Conservation (phyloP, 768 basidiomycete genomes). For the Lepiota venenata region DNA sequence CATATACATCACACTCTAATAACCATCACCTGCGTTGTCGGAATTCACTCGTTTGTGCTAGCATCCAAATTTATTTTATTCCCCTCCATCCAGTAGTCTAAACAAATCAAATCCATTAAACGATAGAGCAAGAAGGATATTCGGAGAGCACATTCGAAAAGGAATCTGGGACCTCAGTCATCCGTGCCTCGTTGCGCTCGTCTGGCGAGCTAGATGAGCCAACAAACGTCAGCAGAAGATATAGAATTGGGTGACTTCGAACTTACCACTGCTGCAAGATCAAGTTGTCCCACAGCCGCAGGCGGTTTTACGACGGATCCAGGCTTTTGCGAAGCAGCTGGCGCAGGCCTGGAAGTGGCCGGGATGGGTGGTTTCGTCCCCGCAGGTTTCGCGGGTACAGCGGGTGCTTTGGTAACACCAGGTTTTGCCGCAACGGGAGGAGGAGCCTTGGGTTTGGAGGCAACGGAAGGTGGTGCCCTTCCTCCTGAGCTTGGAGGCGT, state of each 20-base stretch:
- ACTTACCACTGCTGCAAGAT: slow-evolving; percentile 82
- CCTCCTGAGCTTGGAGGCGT: slow-evolving; percentile 46
- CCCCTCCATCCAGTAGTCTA: background rate
- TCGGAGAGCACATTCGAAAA: background rate
- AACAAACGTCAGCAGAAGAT: background rate
- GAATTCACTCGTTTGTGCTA: background rate
- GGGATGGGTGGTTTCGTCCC: slow-evolving; percentile 60
- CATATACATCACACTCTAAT: background rate
- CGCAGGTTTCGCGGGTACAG: slow-evolving; percentile 30
- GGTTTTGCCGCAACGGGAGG: slow-evolving; percentile 54
- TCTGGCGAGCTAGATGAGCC: slow-evolving; percentile 58
- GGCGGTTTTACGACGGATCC: slow-evolving; percentile 38
- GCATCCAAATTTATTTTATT: slow-evolving; percentile 2
- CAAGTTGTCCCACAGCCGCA: slow-evolving; percentile 58
- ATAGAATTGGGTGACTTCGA: slow-evolving; percentile 3
- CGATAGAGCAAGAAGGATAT: background rate
- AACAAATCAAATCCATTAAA: background rate
- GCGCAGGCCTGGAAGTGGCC: slow-evolving; percentile 47
- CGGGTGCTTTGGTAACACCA: slow-evolving; percentile 44
- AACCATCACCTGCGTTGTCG: background rate
- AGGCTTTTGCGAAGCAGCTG: slow-evolving; percentile 34
- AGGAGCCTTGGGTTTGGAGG: slow-evolving; percentile 68
- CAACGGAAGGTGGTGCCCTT: slow-evolving; percentile 58
- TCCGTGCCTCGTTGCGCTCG: slow-evolving; percentile 67
- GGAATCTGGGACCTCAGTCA: slow-evolving; percentile 20